Base-by-base conservation (phyloP, 768 basidiomycete species). In the Trametopsis cervina region DNA sequence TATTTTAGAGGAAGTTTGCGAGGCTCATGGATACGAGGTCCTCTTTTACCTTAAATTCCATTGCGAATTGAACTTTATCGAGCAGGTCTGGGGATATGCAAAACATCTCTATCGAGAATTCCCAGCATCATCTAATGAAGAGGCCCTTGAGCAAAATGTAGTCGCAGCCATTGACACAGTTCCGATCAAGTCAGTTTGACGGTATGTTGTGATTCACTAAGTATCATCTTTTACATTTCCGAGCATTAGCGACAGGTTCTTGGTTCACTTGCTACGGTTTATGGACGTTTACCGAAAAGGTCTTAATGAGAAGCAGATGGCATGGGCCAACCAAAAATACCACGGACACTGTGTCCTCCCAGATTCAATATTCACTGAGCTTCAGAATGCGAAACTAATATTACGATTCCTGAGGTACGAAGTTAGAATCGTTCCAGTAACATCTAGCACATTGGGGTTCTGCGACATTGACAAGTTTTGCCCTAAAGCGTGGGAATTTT, bases 11-110 rank as follows among this genome's bases (percentile, higher is more conserved):
- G 15, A 33, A 15, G 9, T 7, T 15, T 33, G 29, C 15, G 9
- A 15, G 7, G 29, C 7, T 7, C 29, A 33, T 7, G 29, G 29
- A 7, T 33, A 15, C 29, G 9, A 15, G 29, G 29, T 33, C 7
- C 29, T 33, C 29, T 33, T 7, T 15, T 33, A 7, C 7, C 29
- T 15, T 15, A 33, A 33, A 33, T 33, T 33, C 29, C 68, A 70
- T 44, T 67, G 63, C 37, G 57, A 69, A 50, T 57, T 69, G 12
- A 70, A 69, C 51, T 62, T 57, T 27, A 70, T 70, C 46, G 69
- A 70, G 49, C 60, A 61, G 49, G 63, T 55, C 40, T 69, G 69
- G 65, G 66, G 69, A 1, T 57, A 50, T 41, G 61, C 63, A 18
- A 73, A 72, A 47, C 49, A 47, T 6, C 15, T 41, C 3, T 71